These are phyloP conservation scores for Poa pratensis DNA, from an alignment of 176 grass and related monocot genomes.

Conservation along the genomic window DNA sequence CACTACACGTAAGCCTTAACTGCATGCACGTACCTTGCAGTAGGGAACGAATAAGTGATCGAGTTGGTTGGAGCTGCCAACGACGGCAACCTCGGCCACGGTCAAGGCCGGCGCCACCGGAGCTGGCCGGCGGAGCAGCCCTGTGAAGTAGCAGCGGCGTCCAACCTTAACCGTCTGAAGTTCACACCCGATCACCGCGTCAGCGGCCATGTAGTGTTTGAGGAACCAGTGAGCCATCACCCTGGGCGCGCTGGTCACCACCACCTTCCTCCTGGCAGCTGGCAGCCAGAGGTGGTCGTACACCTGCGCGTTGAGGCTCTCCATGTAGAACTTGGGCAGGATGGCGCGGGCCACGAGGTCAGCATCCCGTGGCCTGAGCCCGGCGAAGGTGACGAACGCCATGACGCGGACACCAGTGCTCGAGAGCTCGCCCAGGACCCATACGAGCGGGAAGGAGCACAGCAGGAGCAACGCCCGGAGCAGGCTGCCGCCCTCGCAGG, in stretches of 20 bases:
- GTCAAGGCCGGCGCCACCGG: constrained; percentile 4
- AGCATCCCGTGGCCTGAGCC: constrained; percentile 51
- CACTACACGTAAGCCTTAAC: background rate
- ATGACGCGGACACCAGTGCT: constrained; percentile 56
- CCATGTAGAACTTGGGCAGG: constrained; percentile 81
- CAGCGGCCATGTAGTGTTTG: constrained; percentile 63
- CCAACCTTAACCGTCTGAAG: constrained; percentile 52
- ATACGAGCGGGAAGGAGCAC: constrained; percentile 53
- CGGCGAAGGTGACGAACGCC: constrained; percentile 73
- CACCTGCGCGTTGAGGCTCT: constrained; percentile 60
- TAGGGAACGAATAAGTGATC: constrained; percentile 45
- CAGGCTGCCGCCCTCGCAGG: constrained; percentile 79
- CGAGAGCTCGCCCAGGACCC: constrained; percentile 45
- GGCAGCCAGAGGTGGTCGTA: constrained; percentile 54
- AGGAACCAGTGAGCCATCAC: constrained; percentile 79
- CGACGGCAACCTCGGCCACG: constrained; percentile 57
- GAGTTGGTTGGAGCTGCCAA: constrained; percentile 33
- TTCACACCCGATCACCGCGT: constrained; percentile 61
- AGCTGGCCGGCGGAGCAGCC: constrained; percentile 40
- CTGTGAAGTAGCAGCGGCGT: constrained; percentile 58
- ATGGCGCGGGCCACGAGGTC: constrained; percentile 70
- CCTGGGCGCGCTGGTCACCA: constrained; percentile 61
- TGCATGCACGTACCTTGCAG: constrained; percentile 61
- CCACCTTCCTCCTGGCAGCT: constrained; percentile 46
- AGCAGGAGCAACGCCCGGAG: constrained; percentile 66